Percentiles rank a stretch among this genome's conserved stretches.
These are phyloP conservation scores for Phytophthora litchii DNA, from an alignment of 352 stramenopile species.

Conservation along the genomic window DNA sequence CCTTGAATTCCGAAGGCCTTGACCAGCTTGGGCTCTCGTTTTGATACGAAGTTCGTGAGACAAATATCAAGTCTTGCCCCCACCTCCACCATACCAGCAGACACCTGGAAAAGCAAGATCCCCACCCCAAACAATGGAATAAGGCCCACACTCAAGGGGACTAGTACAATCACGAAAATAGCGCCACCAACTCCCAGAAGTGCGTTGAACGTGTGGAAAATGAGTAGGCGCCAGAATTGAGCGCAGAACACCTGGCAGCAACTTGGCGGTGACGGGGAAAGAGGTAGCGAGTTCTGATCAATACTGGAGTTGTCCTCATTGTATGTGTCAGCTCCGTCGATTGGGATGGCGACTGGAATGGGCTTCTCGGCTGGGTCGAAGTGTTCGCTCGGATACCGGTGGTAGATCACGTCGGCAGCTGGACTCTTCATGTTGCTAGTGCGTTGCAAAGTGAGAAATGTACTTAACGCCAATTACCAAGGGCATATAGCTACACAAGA, in stretches of 20 bases:
- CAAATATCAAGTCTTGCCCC: constrained; percentile 24
- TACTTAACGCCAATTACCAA: neutral
- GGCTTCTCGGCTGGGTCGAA: constrained; percentile 29
- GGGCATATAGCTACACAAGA: constrained; percentile 4
- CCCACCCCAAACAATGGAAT: constrained; percentile 33
- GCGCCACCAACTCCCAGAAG: constrained; percentile 28
- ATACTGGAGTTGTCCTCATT: constrained; percentile 4
- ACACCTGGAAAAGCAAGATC: constrained; percentile 36
- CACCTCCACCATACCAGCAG: constrained; percentile 24
- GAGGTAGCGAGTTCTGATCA: neutral
- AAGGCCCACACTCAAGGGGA: constrained; percentile 36
- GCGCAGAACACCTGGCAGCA: constrained; percentile 5
- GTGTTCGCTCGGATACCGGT: constrained; percentile 28
- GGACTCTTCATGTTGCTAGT: constrained; percentile 26
- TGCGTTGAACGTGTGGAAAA: constrained; percentile 36
- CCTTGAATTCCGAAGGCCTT: constrained; percentile 31
- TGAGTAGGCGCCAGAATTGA: constrained; percentile 13
- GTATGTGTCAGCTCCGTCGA: neutral
- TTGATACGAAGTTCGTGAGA: constrained; percentile 34
- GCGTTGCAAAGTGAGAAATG: constrained; percentile 16
- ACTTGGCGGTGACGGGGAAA: neutral
- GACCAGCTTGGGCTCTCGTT: constrained; percentile 11
- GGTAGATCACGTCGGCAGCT: constrained; percentile 33
- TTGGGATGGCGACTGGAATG: constrained; percentile 23
- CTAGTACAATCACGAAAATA: constrained; percentile 30